A percentile compares a stretch with the other conserved stretches of the same genome.
Evolutionary conservation across 805 yeast species (phyloP).

Genomic region (Maudiozyma turicensis): DNA sequence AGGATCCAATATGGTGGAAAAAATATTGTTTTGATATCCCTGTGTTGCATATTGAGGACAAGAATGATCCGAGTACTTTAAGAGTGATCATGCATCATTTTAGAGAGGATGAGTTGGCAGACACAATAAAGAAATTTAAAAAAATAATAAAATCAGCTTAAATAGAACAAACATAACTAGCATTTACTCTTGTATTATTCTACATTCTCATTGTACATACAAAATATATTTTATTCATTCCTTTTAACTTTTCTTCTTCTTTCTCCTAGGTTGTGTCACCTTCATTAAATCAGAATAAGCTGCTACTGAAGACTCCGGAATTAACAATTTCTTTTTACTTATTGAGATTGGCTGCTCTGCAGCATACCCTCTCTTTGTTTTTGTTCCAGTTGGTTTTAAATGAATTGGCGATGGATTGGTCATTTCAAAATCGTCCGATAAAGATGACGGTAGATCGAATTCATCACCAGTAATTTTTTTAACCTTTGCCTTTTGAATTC

Average conservation of each 20-base stretch:
- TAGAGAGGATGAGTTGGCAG: constrained; percentile 42
- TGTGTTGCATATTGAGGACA: constrained; percentile 55
- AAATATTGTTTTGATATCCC: constrained; percentile 72
- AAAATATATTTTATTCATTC: background rate
- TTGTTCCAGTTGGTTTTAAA: constrained; percentile 9
- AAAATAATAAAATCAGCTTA: background rate
- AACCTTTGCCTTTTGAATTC: background rate
- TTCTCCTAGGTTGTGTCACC: constrained; percentile 7
- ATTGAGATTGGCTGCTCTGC: constrained; percentile 4
- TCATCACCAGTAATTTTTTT: constrained; percentile 13
- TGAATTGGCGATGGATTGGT: constrained; percentile 26
- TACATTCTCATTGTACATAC: background rate
- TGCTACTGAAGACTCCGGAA: constrained; percentile 12
- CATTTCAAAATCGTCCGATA: constrained; percentile 25
- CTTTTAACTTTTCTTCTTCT: constrained; percentile 1
- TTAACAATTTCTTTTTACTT: constrained; percentile 23
- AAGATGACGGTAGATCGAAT: constrained; percentile 24
- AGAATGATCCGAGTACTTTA: constrained; percentile 33
- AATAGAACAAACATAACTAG: background rate
- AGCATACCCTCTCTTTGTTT: constrained; percentile 7
- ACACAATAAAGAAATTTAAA: constrained; percentile 33
- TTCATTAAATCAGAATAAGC: background rate
- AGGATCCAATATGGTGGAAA: constrained; percentile 58
- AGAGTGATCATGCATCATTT: constrained; percentile 62
- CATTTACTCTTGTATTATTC: background rate